Percentiles rank a stretch among this genome's conserved stretches.
phyloP scores from a whole-genome alignment of 2,329 filamentous ascomycete genomes.

The Penicillium fuscoglaucum region DNA sequence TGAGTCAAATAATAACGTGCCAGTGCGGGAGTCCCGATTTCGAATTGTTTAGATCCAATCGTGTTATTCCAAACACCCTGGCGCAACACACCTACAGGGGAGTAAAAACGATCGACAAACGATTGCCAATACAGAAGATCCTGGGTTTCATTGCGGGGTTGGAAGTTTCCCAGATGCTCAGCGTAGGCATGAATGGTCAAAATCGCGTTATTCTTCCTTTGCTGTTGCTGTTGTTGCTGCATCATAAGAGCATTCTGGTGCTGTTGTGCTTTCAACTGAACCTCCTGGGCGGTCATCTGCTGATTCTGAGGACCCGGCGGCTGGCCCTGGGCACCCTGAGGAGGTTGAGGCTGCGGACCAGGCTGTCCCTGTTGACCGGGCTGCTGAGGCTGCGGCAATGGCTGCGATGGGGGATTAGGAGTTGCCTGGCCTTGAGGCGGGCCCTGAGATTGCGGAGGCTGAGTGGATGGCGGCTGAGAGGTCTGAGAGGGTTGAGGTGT shows the following conservation, averaged over 20 bases:
- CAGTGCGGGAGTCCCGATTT: constrained; percentile 78
- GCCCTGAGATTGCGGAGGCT: constrained; percentile 39
- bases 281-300: constrained; percentile 43
- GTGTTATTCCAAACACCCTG: constrained; percentile 62
- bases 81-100: constrained; percentile 71
- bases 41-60: constrained; percentile 74
- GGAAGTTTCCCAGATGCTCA: constrained; percentile 58
- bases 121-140: constrained; percentile 75
- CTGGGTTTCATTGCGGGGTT: constrained; percentile 60
- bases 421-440: constrained; percentile 38
- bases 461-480: constrained; percentile 34
- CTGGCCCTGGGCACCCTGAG: constrained; percentile 32
- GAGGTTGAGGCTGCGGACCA: constrained; percentile 37
- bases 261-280: constrained; percentile 43
- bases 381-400: constrained; percentile 41
- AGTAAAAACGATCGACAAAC: constrained; percentile 82
- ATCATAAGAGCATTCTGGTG: constrained; percentile 43
- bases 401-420: constrained; percentile 39
- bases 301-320: constrained; percentile 37
- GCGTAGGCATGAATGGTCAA: constrained; percentile 57
- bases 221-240: constrained; percentile 36
- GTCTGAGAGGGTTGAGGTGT: constrained; percentile 40
- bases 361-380: constrained; percentile 31
- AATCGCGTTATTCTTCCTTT: constrained; percentile 47
- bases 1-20: constrained; percentile 88